Evolutionary conservation across 2,329 filamentous ascomycete genomes (phyloP), one percentile per base, ranked within the genome.

Genomic region (Coniochaeta hoffmannii): DNA sequence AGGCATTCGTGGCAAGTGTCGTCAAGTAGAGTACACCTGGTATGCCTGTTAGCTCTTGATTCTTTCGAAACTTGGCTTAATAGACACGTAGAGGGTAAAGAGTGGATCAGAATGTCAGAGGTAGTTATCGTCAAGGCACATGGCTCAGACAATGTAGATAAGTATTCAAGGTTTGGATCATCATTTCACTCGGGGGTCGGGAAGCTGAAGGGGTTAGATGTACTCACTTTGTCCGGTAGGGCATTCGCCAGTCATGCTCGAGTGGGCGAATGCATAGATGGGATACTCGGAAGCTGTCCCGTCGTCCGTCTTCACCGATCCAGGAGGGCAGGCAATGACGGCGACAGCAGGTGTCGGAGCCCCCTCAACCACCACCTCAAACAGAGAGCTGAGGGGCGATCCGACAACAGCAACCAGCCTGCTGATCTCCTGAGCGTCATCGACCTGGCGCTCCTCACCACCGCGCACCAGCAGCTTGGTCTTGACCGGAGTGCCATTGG

Each of bases 111-210:
- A 76, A 86, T 90, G 86, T 93, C 86, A 93, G 88, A 91, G 84
- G 82, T 81, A 78, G 70, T 79, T 81, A 81, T 94, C 91, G 85
- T 95, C 92, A 96, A 87, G 66, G 76, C 75, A 81, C 80, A 72
- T 76, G 57, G 75, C 88, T 96, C 93, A 92, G 93, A 89, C 91
- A 97, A 97, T 97, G 93, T 97, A 97, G 93, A 97, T 97, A 97
- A 97, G 92, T 92, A 90, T 94, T 95, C 81, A 73, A 79, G 78
- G 74, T 72, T 74, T 81, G 74, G 73, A 79, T 96, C 92, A 97
- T 97, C 93, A 91, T 88, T 78, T 80, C 73, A 79, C 72, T 78
- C 69, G 65, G 49, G 55, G 53, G 36, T 31, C 34, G 26, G 44
- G 36, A 38, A 58, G 58, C 53, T 56, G 59, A 54, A 60, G 38